A percentile compares a stretch with the other conserved stretches of the same genome.
These are phyloP conservation scores for Dalechampia spathulata DNA, from an alignment of 441 rosid species.

Conservation along the genomic window DNA sequence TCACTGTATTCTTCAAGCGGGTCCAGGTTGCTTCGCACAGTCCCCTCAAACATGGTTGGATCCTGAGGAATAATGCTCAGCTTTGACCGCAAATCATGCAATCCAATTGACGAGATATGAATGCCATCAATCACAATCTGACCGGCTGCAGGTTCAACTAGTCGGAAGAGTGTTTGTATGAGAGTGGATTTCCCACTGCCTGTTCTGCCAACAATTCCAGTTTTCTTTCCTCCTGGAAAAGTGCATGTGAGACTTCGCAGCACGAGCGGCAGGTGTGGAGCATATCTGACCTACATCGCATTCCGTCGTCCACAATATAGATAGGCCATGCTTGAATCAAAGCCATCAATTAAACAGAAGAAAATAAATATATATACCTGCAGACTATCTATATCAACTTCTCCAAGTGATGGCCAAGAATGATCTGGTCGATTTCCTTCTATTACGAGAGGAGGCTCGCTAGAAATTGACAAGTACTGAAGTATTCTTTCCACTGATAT, in stretches of 20 bases:
- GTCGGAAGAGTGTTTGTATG: slow-evolving; percentile 78
- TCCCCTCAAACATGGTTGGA: slow-evolving; percentile 95
- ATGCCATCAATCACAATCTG: slow-evolving; percentile 65
- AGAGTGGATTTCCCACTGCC: slow-evolving; percentile 95
- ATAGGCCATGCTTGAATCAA: neutral
- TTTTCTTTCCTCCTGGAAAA: slow-evolving; percentile 73
- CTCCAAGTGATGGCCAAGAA: slow-evolving; percentile 70
- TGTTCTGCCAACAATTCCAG: slow-evolving; percentile 85
- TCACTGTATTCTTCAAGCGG: slow-evolving; percentile 83
- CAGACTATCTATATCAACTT: slow-evolving; percentile 51
- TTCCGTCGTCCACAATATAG: neutral
- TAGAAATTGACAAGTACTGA: slow-evolving; percentile 61
- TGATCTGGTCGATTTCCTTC: slow-evolving; percentile 43
- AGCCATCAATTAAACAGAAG: neutral
- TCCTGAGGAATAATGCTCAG: slow-evolving; percentile 90
- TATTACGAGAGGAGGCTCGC: slow-evolving; percentile 78
- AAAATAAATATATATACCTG: slow-evolving; percentile 33
- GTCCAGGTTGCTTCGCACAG: slow-evolving; percentile 75
- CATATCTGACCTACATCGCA: slow-evolving; percentile 59
- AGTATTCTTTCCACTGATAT: slow-evolving; percentile 88
- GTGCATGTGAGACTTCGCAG: slow-evolving; percentile 71
- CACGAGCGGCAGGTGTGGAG: slow-evolving; percentile 84
- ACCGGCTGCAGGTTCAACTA: slow-evolving; percentile 73
- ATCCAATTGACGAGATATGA: slow-evolving; percentile 57
- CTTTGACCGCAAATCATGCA: slow-evolving; percentile 77